Evolutionary conservation across 495 filamentous ascomycete species (phyloP), one percentile per base, ranked within the genome.

Genomic region (Aspergillus bridgeri): DNA sequence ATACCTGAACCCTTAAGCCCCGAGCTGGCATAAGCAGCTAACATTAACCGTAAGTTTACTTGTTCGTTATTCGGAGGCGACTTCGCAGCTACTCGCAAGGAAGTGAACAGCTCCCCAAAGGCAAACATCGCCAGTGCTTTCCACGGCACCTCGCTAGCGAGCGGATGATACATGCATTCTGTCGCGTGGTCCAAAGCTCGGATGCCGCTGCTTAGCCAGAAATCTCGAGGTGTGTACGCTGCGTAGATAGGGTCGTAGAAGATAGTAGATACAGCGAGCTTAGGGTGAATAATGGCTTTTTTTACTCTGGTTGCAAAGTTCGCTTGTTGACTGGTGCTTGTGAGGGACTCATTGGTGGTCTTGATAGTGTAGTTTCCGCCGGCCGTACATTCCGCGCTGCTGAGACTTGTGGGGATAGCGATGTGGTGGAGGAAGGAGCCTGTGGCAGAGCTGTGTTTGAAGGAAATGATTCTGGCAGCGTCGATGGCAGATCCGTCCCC

Each of bases 231-330:
- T 2, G 53, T 56, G 27, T 56, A 23, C 2, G 22, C 22, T 17
- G 53, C 53, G 17, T 47, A 56, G 7, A 20, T n/a, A 22, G 53
- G 53, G 27, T 56, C 53, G 23, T 56, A 56, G 23, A 56, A 44
- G 4, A 56, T 44, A 17, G 17, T 29, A 19, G 42, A 9, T 9
- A 44, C 17, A 2, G 22, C 53, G 22, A 56, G 24, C 7, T 56
- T 25, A 1, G 21, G 22, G 6, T 48, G 21, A 3, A 42, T 22
- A 18, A 56, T 27, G 5, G 22, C 53, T n/a, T 24, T 24, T 25
- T 56, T 56, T 15, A 55, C 42, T 42, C 42, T 42, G 3, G 4
- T 13, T 18, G 5, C 3, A 13, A 23, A 2, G 46, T 18, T 48
- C 46, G 5, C 22, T 18, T 11, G 29, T 6, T 33, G 4, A 33